Conservation (phyloP, 1,139 yeast species). For the Saccharomyces hybrid region DNA sequence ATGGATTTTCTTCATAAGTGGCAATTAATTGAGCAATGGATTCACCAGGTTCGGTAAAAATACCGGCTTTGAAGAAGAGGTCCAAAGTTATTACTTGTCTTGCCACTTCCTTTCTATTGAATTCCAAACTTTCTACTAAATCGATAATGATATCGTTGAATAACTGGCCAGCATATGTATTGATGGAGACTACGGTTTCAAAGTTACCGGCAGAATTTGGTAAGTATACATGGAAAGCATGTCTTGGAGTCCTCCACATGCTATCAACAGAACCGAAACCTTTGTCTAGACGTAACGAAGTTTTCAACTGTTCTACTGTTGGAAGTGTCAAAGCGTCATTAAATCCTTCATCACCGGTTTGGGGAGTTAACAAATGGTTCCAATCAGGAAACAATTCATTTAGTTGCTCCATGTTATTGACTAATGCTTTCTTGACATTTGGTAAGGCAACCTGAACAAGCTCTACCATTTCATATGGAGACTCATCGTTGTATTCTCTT, state of each 20-base stretch:
- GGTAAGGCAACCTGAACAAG: conserved; percentile 47
- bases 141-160: conserved; percentile 72
- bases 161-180: conserved; percentile 52
- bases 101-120: conserved; percentile 82
- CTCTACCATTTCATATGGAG: conserved; percentile 50
- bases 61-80: conserved; percentile 56
- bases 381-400: conserved; percentile 29
- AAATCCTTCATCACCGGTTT: conserved; percentile 25
- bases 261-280: conserved; percentile 40
- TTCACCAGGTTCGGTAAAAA: conserved; percentile 79
- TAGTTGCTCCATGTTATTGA: conserved; percentile 35
- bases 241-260: conserved; percentile 51
- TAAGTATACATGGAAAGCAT: conserved; percentile 58
- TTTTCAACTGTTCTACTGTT: conserved; percentile 24
- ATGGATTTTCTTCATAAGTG: conserved; percentile 33
- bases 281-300: conserved; percentile 29
- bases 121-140: conserved; percentile 70
- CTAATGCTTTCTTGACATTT: conserved; percentile 39
- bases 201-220: conserved; percentile 37
- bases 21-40: conserved; percentile 62
- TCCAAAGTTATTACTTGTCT: conserved; percentile 74
- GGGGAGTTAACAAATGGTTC: conserved; percentile 20
- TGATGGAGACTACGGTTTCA: conserved; percentile 66
- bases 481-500: conserved; percentile 26
- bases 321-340: conserved; percentile 37